Conservation (phyloP, 225 moss, liverwort and hornwort genomes). For the Sphagnum tenellum region DNA sequence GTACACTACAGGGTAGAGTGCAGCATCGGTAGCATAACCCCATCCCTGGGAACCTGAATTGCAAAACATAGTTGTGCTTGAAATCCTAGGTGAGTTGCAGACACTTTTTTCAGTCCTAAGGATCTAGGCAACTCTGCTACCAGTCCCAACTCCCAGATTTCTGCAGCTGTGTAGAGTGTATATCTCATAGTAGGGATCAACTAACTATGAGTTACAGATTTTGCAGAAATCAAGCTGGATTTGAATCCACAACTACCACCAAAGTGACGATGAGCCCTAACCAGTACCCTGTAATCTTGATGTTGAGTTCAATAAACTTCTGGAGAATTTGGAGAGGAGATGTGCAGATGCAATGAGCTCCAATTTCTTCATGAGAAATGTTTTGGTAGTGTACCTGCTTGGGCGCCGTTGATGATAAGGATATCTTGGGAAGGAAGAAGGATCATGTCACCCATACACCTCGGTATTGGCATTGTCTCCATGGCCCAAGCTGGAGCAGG, state of each 20-base stretch:
- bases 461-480: constrained; percentile 23
- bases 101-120: too few relatives aligned
- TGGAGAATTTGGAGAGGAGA: not conserved
- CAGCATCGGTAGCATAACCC: constrained; percentile 26
- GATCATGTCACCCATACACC: constrained; percentile 43
- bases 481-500: constrained; percentile 21
- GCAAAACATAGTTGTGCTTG: not conserved
- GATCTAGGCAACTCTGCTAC: too few relatives aligned
- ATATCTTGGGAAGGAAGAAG: constrained; percentile 24
- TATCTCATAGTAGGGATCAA: too few relatives aligned
- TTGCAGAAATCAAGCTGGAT: too few relatives aligned
- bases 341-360: not conserved
- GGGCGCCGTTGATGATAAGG: constrained; percentile 38
- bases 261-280: not conserved
- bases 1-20: constrained; percentile 39
- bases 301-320: not conserved
- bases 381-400: constrained; percentile 9
- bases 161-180: too few relatives aligned
- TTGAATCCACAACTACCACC: too few relatives aligned
- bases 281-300: not conserved
- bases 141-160: too few relatives aligned
- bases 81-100: too few relatives aligned
- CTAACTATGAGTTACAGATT: too few relatives aligned
- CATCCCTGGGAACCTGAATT: constrained; percentile 37
- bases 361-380: not conserved